phyloP scores from a whole-genome alignment of 257 asterid genomes.

The Solanum pimpinellifolium region DNA sequence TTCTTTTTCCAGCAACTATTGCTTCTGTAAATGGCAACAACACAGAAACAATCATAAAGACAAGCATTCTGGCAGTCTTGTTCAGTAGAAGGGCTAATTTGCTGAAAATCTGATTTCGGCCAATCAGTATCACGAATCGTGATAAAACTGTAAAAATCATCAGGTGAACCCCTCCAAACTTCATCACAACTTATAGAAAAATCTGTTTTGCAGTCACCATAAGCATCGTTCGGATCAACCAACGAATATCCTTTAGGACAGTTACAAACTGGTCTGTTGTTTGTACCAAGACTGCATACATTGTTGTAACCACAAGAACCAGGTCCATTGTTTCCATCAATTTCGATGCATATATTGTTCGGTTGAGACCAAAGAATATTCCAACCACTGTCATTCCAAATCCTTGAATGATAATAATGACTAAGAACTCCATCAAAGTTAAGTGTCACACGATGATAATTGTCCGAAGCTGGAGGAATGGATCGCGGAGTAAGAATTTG shows the following conservation, averaged over 20 bases:
- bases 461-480: slow-evolving; percentile 2
- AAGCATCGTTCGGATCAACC: slow-evolving; percentile 7
- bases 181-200: slow-evolving; percentile 10
- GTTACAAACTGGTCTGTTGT: slow-evolving; percentile 16
- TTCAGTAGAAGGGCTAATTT: not conserved
- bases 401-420: slow-evolving; percentile 29
- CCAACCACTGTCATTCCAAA: slow-evolving; percentile 18
- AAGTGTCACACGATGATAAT: slow-evolving; percentile 33
- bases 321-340: not conserved
- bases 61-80: slow-evolving; percentile 18
- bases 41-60: slow-evolving; percentile 22
- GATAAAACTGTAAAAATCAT: not conserved
- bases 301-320: slow-evolving; percentile 37
- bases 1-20: slow-evolving; percentile 24
- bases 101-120: slow-evolving; percentile 3
- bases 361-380: slow-evolving; percentile 11
- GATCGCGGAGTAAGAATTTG: not conserved
- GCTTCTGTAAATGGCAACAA: slow-evolving; percentile 13
- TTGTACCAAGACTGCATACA: slow-evolving; percentile 6
- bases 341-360: slow-evolving; percentile 4
- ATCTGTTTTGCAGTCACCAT: slow-evolving; percentile 18
- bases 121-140: slow-evolving; percentile 10
- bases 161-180: not conserved
- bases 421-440: slow-evolving; percentile 38
- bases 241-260: slow-evolving; percentile 23